phyloP scores from a whole-genome alignment of 192 early-diverging fungal species.

The Coemansia sp. region DNA sequence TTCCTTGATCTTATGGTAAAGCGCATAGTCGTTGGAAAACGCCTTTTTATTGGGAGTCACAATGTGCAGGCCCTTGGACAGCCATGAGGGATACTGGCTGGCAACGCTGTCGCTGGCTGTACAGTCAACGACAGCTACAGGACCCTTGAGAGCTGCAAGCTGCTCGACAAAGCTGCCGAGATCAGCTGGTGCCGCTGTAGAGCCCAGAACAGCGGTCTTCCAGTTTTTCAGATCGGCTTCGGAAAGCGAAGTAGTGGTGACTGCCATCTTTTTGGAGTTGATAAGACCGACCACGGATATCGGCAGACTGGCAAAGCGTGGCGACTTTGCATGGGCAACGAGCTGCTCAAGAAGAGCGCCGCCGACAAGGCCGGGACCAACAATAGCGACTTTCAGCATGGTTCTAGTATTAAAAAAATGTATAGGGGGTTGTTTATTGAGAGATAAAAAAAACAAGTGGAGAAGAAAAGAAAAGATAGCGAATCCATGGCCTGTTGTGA shows the following conservation, averaged over 20 bases:
- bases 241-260: conserved; percentile 53
- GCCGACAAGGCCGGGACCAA: conserved; percentile 95
- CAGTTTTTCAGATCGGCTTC: conserved; percentile 55
- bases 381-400: conserved; percentile 79
- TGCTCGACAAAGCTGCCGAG: conserved; percentile 60
- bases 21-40: conserved; percentile 71
- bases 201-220: conserved; percentile 52
- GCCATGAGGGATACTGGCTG: conserved; percentile 78
- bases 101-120: conserved; percentile 83
- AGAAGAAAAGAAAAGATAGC: not conserved
- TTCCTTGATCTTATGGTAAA: conserved; percentile 75
- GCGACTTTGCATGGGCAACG: conserved; percentile 52
- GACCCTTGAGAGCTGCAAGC: conserved; percentile 53
- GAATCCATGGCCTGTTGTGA: too few relatives aligned
- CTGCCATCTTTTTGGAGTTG: conserved; percentile 71
- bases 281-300: conserved; percentile 76
- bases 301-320: conserved; percentile 50
- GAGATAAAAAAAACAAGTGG: not conserved
- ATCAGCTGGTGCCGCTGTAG: conserved; percentile 40
- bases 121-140: conserved; percentile 85
- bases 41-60: conserved; percentile 99
- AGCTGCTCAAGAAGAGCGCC: conserved; percentile 86
- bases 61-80: conserved; percentile 75
- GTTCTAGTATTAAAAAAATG: conserved; percentile 4
- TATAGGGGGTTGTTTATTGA: not conserved